These are phyloP conservation scores for Podospora sp. DNA, from an alignment of 495 filamentous ascomycete genomes.

Conservation along the genomic window DNA sequence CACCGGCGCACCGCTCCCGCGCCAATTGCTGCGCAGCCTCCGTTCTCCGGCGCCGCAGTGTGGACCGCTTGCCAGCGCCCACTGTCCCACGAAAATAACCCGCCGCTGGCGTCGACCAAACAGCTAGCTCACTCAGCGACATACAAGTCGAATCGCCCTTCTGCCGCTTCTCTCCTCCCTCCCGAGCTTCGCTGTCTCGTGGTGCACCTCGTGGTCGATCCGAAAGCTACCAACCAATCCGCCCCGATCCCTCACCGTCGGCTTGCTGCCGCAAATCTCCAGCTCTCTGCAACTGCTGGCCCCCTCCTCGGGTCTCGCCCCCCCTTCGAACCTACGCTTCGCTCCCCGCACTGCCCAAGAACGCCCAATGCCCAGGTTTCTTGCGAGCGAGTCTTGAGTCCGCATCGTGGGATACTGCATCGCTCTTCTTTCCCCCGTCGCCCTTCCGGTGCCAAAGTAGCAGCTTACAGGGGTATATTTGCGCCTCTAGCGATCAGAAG, in stretches of 20 bases:
- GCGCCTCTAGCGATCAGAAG: not conserved
- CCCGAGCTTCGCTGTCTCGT: not conserved
- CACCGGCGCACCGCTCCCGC: constrained; percentile 1
- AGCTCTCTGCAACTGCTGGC: not conserved
- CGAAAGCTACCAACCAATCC: constrained; percentile 3
- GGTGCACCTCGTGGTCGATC: constrained; percentile 16
- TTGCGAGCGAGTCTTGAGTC: not conserved
- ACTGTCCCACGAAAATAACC: constrained; percentile 29
- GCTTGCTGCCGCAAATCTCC: constrained; percentile 1
- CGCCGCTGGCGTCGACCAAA: constrained; percentile 17
- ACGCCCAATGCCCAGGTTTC: not conserved
- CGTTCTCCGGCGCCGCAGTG: not conserved
- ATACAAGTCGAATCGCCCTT: not conserved
- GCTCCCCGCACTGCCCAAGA: not conserved
- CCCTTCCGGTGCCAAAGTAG: not conserved
- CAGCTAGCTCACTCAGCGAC: not conserved
- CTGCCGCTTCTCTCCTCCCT: not conserved
- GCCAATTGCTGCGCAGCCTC: constrained; percentile 7
- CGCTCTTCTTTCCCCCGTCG: not conserved
- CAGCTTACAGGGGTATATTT: not conserved
- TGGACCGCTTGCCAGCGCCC: not conserved
- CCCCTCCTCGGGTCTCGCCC: not conserved
- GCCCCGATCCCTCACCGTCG: constrained; percentile 4
- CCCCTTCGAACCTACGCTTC: not conserved
- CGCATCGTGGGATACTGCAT: not conserved